Conservation (phyloP, 148 eudicot species). For the Diospyros kaki region DNA sequence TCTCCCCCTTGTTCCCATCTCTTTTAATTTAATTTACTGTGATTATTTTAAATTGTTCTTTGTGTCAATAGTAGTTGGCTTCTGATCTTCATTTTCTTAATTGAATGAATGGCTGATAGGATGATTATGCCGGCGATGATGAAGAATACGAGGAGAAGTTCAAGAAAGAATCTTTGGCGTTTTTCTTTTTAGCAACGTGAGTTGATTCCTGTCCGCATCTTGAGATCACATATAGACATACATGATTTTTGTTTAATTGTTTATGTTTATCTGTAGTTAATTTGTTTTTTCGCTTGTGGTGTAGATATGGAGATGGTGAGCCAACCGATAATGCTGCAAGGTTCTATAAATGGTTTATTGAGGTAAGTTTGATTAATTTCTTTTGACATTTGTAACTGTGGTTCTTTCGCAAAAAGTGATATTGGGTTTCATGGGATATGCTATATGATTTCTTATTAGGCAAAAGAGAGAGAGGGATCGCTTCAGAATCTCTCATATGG, state of each 20-base stretch:
- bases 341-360: constrained; percentile 87
- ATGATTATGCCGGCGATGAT: constrained; percentile 90
- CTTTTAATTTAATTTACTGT: neutral
- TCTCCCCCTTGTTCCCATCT: too few relatives aligned
- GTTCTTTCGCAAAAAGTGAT: neutral
- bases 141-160: constrained; percentile 81
- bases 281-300: constrained; percentile 19
- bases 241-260: neutral
- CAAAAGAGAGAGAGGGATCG: constrained; percentile 64
- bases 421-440: neutral
- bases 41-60: too few relatives aligned
- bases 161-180: constrained; percentile 72
- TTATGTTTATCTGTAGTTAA: neutral
- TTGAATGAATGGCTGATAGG: constrained; percentile 35
- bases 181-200: constrained; percentile 93
- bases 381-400: neutral
- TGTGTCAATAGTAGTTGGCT: neutral
- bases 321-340: constrained; percentile 97
- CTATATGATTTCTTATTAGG: constrained; percentile 26
- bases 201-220: constrained; percentile 11
- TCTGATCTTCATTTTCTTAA: neutral
- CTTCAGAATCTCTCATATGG: constrained; percentile 51
- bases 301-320: constrained; percentile 98
- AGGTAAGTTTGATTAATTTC: constrained; percentile 40
- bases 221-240: neutral